Evolutionary conservation across 2,329 filamentous ascomycete genomes (phyloP).

Genomic region (Apiospora arundinis): DNA sequence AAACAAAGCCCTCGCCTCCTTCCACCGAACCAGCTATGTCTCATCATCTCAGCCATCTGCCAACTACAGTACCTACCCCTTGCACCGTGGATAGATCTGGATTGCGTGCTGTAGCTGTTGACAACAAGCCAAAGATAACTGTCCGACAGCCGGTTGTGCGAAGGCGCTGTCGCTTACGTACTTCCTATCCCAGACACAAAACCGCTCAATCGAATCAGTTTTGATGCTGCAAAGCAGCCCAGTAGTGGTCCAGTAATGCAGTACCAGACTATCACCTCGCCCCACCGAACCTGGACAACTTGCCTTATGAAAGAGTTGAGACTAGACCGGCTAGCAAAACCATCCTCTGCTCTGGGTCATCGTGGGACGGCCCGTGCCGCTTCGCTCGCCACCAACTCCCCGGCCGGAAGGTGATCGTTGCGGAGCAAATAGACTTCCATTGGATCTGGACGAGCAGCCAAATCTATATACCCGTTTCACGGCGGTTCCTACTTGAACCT

Average conservation of each 20-base stretch:
- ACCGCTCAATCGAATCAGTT: neutral
- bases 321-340: neutral
- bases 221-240: neutral
- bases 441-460: neutral
- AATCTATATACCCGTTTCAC: neutral
- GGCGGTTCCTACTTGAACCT: too few species aligned
- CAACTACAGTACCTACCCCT: too few species aligned
- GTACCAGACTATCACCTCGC: neutral
- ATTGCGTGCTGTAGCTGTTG: too few species aligned
- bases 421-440: neutral
- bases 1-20: too few species aligned
- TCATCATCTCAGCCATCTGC: too few species aligned
- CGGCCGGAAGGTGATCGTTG: neutral
- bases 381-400: neutral
- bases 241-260: neutral
- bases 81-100: too few species aligned
- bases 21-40: too few species aligned
- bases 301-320: neutral
- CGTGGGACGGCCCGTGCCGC: neutral
- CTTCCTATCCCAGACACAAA: neutral
- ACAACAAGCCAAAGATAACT: too few species aligned
- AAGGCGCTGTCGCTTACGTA: too few species aligned
- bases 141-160: too few species aligned
- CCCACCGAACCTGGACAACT: too few species aligned
- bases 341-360: neutral